These are phyloP conservation scores for Albophoma yamanashiensis DNA, from an alignment of 2,329 filamentous ascomycete species.

Conservation along the genomic window DNA sequence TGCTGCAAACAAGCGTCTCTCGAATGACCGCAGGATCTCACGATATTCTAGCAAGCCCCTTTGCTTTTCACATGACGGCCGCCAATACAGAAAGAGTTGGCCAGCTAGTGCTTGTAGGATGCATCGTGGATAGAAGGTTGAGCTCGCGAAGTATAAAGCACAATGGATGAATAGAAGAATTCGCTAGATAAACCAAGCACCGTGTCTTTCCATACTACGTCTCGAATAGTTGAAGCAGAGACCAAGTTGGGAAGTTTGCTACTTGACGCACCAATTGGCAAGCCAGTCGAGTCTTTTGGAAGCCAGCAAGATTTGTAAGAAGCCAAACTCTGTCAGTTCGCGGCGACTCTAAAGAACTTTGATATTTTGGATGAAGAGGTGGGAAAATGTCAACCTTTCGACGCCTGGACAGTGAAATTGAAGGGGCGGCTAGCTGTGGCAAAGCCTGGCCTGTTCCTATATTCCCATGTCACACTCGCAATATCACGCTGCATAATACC, in stretches of 20 bases:
- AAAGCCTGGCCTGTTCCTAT: background rate
- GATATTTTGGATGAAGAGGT: background rate
- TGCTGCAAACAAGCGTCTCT: background rate
- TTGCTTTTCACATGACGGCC: background rate
- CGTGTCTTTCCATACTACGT: background rate
- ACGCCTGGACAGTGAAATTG: background rate
- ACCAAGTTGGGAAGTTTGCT: too few species aligned
- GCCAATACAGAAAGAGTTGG: background rate
- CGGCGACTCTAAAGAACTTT: background rate
- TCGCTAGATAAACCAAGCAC: background rate
- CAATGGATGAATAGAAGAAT: background rate
- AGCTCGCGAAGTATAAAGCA: background rate
- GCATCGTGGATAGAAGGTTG: background rate
- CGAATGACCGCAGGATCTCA: background rate
- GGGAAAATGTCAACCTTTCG: background rate
- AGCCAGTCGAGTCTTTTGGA: background rate
- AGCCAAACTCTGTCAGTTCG: background rate
- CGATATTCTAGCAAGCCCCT: background rate
- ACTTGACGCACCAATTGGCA: background rate
- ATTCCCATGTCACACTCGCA: background rate
- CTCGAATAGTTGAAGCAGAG: background rate
- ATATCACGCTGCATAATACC: background rate
- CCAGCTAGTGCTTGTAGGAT: background rate
- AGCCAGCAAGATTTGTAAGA: background rate
- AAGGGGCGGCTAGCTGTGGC: background rate